These are phyloP conservation scores for Cladosporium sp. DNA, from an alignment of 2,329 filamentous ascomycete genomes.

Conservation along the genomic window DNA sequence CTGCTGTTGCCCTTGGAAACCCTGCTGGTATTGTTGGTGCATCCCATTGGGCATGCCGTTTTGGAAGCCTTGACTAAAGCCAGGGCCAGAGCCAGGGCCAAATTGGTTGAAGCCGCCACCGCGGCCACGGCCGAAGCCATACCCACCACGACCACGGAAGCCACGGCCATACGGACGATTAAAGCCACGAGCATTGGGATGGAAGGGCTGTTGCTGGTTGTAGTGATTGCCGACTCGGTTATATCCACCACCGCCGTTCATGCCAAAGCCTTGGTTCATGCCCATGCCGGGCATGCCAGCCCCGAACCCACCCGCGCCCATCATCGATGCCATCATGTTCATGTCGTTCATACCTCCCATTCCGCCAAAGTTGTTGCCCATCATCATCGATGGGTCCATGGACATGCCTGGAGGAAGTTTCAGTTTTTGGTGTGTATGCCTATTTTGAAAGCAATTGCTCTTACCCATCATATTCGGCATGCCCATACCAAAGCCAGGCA, in stretches of 20 bases:
- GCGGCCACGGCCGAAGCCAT: constrained; percentile 17
- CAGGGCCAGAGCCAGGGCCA: constrained; percentile 1
- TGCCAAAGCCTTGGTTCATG: constrained; percentile 47
- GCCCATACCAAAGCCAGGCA: constrained; percentile 42
- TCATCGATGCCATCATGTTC: constrained; percentile 47
- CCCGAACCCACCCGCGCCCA: constrained; percentile 36
- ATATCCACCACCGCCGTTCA: constrained; percentile 44
- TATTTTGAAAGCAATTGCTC: constrained; percentile 33
- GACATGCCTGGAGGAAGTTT: constrained; percentile 57
- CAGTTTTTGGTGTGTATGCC: not conserved
- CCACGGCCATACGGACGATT: constrained; percentile 49
- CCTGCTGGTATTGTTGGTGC: constrained; percentile 23
- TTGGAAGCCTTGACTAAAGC: constrained; percentile 9
- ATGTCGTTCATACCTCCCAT: constrained; percentile 73
- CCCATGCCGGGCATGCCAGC: constrained; percentile 41
- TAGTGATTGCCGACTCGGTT: constrained; percentile 27
- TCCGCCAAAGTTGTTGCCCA: constrained; percentile 58
- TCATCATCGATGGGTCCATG: constrained; percentile 77
- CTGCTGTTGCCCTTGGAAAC: constrained; percentile 15
- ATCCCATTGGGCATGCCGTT: constrained; percentile 9
- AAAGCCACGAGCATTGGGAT: constrained; percentile 62
- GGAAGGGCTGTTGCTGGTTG: constrained; percentile 38
- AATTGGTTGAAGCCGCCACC: constrained; percentile 15
- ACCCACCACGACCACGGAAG: constrained; percentile 26
- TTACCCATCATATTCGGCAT: constrained; percentile 74